Evolutionary conservation across 1,139 yeast genomes (phyloP), one percentile per base, ranked within the genome.

Genomic region (Yamadazyma siamensis): DNA sequence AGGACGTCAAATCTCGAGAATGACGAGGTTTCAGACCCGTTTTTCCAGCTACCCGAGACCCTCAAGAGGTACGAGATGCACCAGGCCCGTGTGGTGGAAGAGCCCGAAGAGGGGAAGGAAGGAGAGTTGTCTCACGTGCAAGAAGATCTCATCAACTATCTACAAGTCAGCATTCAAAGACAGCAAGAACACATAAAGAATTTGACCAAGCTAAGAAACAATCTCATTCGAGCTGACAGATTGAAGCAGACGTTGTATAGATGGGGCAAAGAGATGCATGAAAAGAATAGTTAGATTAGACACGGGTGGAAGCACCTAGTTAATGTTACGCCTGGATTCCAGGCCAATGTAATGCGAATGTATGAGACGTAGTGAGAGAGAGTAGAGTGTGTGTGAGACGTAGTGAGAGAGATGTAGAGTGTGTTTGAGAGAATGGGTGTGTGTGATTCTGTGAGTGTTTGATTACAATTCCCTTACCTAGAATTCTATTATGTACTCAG

Each of bases 111-210:
- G 12, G 55, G 47, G 11, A 49, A 54, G 13, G 54, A 50, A 31
- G 61, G 58, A 29, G 63, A 61, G 33, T 44, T 53, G 23, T 40
- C 47, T 7, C 37, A 38, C 12, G 44, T 64, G n/a, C 59, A 64
- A 39, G 70, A 63, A 32, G 74, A 68, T 27, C 54, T 68, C 39
- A 56, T 65, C 29, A 68, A 66, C 41, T 65, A 64, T 39, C 48
- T 68, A 28, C 75, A 68, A 41, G 72, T 68, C 26, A 64, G 73
- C 40, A 65, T 87, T 30, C 97, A 91, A 58, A 71, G 96, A 50
- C 87, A 87, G 48, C 89, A 86, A 52, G 97, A 91, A 56, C 89
- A 83, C 52, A 81, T 88, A 33, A 73, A 94, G 47, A 84, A 88
- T 41, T 65, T 91, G 52, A 65, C 76, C 15, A 74, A 69, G 25